Evolutionary conservation across 1,284 basidiomycete genomes (phyloP).

Genomic region (Ceratorhiza oryzae-sativae): DNA sequence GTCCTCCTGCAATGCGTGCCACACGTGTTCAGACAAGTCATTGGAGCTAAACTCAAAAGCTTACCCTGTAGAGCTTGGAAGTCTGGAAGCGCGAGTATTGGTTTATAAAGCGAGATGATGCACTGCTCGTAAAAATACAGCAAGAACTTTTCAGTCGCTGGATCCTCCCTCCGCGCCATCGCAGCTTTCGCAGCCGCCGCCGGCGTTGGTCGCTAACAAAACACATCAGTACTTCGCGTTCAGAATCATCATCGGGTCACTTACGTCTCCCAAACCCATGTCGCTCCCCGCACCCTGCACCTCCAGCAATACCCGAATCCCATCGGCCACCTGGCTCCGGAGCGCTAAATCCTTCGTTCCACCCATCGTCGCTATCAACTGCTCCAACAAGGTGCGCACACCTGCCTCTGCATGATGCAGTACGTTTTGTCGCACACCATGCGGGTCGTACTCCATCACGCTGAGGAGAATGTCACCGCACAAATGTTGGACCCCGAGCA

Average conservation of each 20-base stretch:
- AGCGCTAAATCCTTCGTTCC: slow-evolving; percentile 84
- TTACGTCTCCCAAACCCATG: slow-evolving; percentile 53
- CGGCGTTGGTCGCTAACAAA: slow-evolving; percentile 20
- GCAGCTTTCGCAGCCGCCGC: slow-evolving; percentile 55
- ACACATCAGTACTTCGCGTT: neutral
- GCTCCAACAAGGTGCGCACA: slow-evolving; percentile 68
- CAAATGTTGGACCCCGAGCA: slow-evolving; percentile 71
- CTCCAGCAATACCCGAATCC: slow-evolving; percentile 86
- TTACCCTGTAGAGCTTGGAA: slow-evolving; percentile 69
- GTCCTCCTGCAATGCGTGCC: slow-evolving; percentile 9
- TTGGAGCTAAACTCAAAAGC: slow-evolving; percentile 42
- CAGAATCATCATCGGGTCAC: slow-evolving; percentile 39
- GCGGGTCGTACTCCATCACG: slow-evolving; percentile 90
- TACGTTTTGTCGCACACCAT: slow-evolving; percentile 70
- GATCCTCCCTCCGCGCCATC: slow-evolving; percentile 76
- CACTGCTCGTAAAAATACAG: slow-evolving; percentile 92
- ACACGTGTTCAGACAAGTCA: slow-evolving; percentile 28
- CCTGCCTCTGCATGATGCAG: slow-evolving; percentile 20
- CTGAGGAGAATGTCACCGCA: slow-evolving; percentile 88
- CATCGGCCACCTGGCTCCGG: slow-evolving; percentile 90
- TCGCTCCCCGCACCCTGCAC: slow-evolving; percentile 58
- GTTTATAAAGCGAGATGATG: slow-evolving; percentile 76
- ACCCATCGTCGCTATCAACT: slow-evolving; percentile 80
- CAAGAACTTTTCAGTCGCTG: slow-evolving; percentile 85
- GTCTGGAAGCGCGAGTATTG: slow-evolving; percentile 79